phyloP scores from a whole-genome alignment of 2,329 filamentous ascomycete genomes.

The Fusarium mangiferae region DNA sequence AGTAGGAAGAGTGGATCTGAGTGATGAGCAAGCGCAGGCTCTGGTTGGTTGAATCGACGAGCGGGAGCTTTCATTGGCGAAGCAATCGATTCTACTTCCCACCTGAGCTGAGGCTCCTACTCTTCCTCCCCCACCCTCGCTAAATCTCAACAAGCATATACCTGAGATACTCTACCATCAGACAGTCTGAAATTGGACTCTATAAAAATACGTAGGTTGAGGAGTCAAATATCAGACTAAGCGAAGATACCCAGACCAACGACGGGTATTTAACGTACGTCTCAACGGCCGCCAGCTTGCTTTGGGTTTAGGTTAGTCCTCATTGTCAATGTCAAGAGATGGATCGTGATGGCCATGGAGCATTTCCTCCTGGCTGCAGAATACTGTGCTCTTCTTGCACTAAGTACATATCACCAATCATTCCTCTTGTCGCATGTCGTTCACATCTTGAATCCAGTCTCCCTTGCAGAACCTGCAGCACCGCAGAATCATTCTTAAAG shows the following conservation, averaged over 20 bases:
- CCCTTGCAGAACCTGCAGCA: neutral
- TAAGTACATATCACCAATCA: neutral
- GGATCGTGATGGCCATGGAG: neutral
- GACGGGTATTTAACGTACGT: neutral
- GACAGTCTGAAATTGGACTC: neutral
- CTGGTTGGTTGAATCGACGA: neutral
- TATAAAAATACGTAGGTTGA: neutral
- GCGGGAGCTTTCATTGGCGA: neutral
- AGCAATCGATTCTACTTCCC: neutral
- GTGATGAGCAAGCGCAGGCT: neutral
- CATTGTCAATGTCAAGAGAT: neutral
- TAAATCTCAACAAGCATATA: neutral
- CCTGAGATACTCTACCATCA: neutral
- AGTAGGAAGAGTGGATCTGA: conserved; percentile 12
- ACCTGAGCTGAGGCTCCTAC: neutral
- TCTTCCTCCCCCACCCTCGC: neutral
- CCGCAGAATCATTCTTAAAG: neutral
- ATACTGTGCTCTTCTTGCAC: neutral
- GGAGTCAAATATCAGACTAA: neutral
- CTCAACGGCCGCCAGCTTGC: neutral
- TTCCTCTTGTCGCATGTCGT: neutral
- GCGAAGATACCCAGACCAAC: neutral
- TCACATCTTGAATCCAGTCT: neutral
- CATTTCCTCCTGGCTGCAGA: neutral
- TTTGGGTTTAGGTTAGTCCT: neutral